phyloP scores from a whole-genome alignment of 2,329 filamentous ascomycete species.

The Xylariaceae sp. region DNA sequence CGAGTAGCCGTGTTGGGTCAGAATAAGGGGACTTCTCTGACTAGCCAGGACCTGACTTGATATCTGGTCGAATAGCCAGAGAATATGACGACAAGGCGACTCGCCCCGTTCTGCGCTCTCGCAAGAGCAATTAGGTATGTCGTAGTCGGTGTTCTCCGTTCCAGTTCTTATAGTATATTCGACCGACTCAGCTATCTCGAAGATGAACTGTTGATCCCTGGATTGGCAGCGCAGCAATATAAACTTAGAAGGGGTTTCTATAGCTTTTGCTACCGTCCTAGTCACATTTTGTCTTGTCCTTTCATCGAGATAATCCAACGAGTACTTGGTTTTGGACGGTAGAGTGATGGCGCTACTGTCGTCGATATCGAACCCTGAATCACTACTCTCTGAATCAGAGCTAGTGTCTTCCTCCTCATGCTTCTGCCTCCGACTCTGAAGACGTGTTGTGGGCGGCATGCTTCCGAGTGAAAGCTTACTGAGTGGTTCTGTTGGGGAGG shows the following conservation, averaged over 20 bases:
- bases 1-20: conserved; percentile 48
- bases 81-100: conserved; percentile 52
- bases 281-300: conserved; percentile 44
- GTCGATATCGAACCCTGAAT: conserved; percentile 40
- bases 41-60: conserved; percentile 50
- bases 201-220: conserved; percentile 54
- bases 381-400: conserved; percentile 35
- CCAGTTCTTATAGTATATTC: conserved; percentile 56
- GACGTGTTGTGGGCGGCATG: conserved; percentile 42
- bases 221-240: conserved; percentile 53
- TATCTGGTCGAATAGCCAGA: conserved; percentile 60
- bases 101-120: conserved; percentile 29
- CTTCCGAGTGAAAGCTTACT: conserved; percentile 46
- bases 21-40: conserved; percentile 44
- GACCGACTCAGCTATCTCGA: conserved; percentile 58
- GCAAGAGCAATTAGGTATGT: conserved; percentile 53
- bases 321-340: conserved; percentile 41
- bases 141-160: conserved; percentile 42
- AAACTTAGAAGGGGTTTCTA: conserved; percentile 52
- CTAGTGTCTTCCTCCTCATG: conserved; percentile 32
- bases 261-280: conserved; percentile 49
- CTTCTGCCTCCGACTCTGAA: conserved; percentile 33
- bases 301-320: conserved; percentile 36
- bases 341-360: conserved; percentile 38
- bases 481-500: conserved; percentile 39